phyloP scores from a whole-genome alignment of 2,329 filamentous ascomycete genomes.

The Neonectria hederae region DNA sequence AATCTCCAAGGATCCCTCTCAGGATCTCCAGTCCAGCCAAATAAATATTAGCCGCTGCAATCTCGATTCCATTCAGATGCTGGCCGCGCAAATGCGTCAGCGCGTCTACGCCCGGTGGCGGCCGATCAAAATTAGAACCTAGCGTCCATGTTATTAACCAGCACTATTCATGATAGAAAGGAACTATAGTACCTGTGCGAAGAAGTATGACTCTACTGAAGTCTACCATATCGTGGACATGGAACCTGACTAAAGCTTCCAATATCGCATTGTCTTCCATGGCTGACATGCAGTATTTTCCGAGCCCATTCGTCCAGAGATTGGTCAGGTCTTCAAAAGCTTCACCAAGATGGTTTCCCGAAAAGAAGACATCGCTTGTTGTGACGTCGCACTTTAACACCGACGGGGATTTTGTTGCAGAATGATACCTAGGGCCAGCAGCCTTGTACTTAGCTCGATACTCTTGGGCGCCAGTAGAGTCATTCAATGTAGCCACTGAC shows the following conservation, averaged over 20 bases:
- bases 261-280: conserved; percentile 29
- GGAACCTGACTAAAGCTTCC: conserved; percentile 16
- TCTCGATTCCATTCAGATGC: conserved; percentile 22
- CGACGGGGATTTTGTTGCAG: conserved; percentile 10
- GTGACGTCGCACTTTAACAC: conserved; percentile 21
- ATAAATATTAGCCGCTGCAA: conserved; percentile 22
- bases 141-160: conserved; percentile 2
- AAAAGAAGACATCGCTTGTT: conserved; percentile 26
- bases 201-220: conserved; percentile 29
- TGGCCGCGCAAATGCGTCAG: conserved; percentile 17
- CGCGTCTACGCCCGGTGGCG: conserved; percentile 17
- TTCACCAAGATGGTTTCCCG: conserved; percentile 13
- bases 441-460: conserved; percentile 19
- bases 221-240: conserved; percentile 19
- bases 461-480: conserved; percentile 12
- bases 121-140: conserved; percentile 32
- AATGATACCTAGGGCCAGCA: conserved; percentile 5
- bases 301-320: conserved; percentile 22
- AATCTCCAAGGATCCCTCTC: conserved; percentile 20
- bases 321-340: conserved; percentile 20
- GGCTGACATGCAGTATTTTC: conserved; percentile 29
- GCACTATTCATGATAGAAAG: not conserved
- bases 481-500: conserved; percentile 10
- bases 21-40: conserved; percentile 27
- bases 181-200: conserved; percentile 7